Conservation (phyloP, 2,329 filamentous ascomycete species). For the Penicillium sp. region DNA sequence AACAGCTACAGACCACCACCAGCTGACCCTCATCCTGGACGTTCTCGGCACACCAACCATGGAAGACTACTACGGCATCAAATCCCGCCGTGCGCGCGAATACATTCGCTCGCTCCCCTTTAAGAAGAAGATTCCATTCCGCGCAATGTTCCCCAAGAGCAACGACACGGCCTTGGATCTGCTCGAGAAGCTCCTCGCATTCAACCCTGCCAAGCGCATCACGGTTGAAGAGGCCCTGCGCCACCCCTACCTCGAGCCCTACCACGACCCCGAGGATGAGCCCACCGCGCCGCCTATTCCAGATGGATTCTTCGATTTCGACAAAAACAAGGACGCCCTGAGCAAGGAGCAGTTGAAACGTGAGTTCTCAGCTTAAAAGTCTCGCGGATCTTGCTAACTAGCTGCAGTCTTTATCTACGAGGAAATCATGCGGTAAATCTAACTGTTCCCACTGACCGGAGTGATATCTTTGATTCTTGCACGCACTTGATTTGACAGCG, state of each 20-base stretch:
- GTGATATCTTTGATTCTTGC: slow-evolving; percentile 7
- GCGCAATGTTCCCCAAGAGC: slow-evolving; percentile 97
- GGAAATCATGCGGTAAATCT: slow-evolving; percentile 77
- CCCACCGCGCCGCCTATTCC: slow-evolving; percentile 95
- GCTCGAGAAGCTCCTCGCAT: slow-evolving; percentile 91
- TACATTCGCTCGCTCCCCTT: slow-evolving; percentile 98
- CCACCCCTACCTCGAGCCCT: slow-evolving; percentile 97
- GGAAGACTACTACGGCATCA: slow-evolving; percentile 99
- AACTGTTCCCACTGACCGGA: not conserved
- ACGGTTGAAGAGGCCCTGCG: slow-evolving; percentile 96
- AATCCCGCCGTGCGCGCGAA: slow-evolving; percentile 92
- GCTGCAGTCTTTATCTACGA: slow-evolving; percentile 79
- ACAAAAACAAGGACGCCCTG: slow-evolving; percentile 98
- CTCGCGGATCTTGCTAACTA: slow-evolving; percentile 22
- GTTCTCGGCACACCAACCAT: slow-evolving; percentile 97
- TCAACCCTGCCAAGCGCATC: slow-evolving; percentile 98
- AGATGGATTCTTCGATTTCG: slow-evolving; percentile 99
- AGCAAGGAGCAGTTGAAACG: slow-evolving; percentile 98
- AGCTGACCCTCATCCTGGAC: slow-evolving; percentile 93
- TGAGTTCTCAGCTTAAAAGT: slow-evolving; percentile 33
- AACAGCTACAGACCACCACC: slow-evolving; percentile 76
- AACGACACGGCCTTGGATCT: slow-evolving; percentile 94
- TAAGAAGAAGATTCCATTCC: slow-evolving; percentile 99
- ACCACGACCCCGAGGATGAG: slow-evolving; percentile 98
- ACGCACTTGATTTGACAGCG: slow-evolving; percentile 13